Base-by-base conservation (phyloP, 805 yeast species). In the Ogataea allantospora region DNA sequence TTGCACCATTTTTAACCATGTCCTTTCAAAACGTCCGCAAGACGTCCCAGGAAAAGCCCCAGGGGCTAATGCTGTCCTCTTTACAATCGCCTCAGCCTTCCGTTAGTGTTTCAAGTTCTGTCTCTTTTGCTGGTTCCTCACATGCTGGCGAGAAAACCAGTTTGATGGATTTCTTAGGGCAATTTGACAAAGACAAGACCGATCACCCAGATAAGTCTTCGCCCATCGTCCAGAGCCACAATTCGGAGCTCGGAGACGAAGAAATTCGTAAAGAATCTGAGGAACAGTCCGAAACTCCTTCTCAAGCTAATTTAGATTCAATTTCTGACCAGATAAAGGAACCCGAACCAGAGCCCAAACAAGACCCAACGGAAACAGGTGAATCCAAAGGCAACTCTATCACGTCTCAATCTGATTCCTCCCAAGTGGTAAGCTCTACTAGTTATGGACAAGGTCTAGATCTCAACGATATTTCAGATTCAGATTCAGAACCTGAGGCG, bases 11-110 rank as follows among this genome's bases (percentile, higher is more conserved):
- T 22, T 19, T 30, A 25, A 30, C 20, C 14, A 30, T 30, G 34
- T 36, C 40, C 35, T 30, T 30, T 13, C 34, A 26, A 14, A 36
- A 36, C 35, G 24, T 36, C 27, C 35, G 35, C 35, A 36, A 36
- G n/a, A 20, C 20, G 12, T 36, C 40, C n/a, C 34, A 30, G 13
- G 40, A 36, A 12, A 36, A 36, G 16, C 27, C 40, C 4, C 40
- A 30, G 12, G 54, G 53, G 7, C 43, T 51, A 11, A 30, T 50
- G 19, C 26, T 51, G 23, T 53, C 54, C 13, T 50, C 56, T 4
- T 42, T 51, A 23, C 46, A 50, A 31, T 40, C 52, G 8, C 44
- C 54, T 14, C 50, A 47, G 27, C 56, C 56, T 4, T 41, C 50
- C 7, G 54, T 51, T 17, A 41, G 50, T 21, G 35, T 49, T 4